Evolutionary conservation across 1,139 yeast genomes (phyloP), one percentile per base, ranked within the genome.

Genomic region (Lodderomyces theae): DNA sequence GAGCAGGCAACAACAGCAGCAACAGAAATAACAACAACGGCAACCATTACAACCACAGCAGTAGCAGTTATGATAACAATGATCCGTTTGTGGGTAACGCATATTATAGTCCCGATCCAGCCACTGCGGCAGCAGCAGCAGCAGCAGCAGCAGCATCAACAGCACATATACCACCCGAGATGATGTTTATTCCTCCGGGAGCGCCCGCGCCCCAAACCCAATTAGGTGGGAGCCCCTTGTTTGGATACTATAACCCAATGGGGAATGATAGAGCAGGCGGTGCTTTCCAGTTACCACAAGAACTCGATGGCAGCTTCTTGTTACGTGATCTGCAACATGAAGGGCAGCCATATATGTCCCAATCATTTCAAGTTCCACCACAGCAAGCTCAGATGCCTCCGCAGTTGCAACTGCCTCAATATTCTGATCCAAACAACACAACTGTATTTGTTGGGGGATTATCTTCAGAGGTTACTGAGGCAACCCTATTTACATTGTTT

Each of bases 371-470:
- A n/a, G 11, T 31, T 31, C 24, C 18, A 6, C 31, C 31, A 11
- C 45, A 43, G 16, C 80, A 78, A 47, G 37, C 22, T 2, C 50
- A 39, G 12, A 43, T 42, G 22, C 43, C 35, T 5, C 41, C 32
- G 2, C 51, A 44, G 9, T n/a, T 28, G 15, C 31, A n/a, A 15
- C 47, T 41, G 19, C 80, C 78, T 46, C 60, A 61, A 24, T 83
- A 68, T 56, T 72, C 83, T 32, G 95, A 88, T 55, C 89, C 90
- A 15, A 81, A 77, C 56, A 89, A 88, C 59, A 87, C 96, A 10
- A 89, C 97, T 0, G 96, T 89, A n/a, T 89, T 89, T 60, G 92
- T 89, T 17, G 97, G 97, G 19, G 97, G 97, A 0, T 66, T 89
- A 37, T 81, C 92, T 7, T 71, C 82, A 16, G 80, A 82, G 39